Percentiles rank a stretch among this genome's conserved stretches.
These are phyloP conservation scores for Didymella lethalis DNA, from an alignment of 2,329 filamentous ascomycete species.

Conservation along the genomic window DNA sequence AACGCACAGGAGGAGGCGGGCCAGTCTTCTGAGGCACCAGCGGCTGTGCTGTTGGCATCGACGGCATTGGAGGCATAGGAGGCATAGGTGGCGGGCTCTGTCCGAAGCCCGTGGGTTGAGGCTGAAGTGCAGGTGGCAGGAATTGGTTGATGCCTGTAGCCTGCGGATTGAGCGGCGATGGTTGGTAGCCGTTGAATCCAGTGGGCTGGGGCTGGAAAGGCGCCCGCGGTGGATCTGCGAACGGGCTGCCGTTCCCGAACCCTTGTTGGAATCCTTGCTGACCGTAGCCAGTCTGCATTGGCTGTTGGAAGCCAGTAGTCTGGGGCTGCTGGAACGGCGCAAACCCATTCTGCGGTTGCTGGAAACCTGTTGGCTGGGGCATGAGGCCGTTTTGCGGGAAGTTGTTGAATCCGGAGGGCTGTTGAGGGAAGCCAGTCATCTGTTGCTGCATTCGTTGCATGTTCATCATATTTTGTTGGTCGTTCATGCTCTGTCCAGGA, in stretches of 20 bases:
- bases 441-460: constrained; percentile 50
- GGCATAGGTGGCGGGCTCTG: constrained; percentile 66
- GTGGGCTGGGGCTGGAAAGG: constrained; percentile 54
- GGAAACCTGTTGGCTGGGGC: constrained; percentile 53
- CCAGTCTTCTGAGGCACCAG: constrained; percentile 81
- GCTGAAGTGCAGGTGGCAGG: constrained; percentile 58
- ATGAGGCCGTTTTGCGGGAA: constrained; percentile 51
- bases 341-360: constrained; percentile 55
- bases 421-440: constrained; percentile 52
- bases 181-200: constrained; percentile 48
- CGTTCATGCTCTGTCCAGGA: constrained; percentile 77
- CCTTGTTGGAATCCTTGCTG: constrained; percentile 45
- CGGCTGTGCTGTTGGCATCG: constrained; percentile 60
- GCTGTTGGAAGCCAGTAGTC: constrained; percentile 53
- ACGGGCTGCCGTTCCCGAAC: constrained; percentile 60
- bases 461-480: constrained; percentile 59
- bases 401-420: constrained; percentile 39
- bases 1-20: constrained; percentile 85
- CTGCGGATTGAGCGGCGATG: constrained; percentile 58
- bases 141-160: constrained; percentile 62
- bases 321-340: constrained; percentile 56
- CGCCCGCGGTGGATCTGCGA: constrained; percentile 62
- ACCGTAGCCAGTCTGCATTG: constrained; percentile 57
- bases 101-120: constrained; percentile 62
- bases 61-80: constrained; percentile 60